phyloP scores from a whole-genome alignment of 768 basidiomycete species.

The Hemileccinum rubropunctum region DNA sequence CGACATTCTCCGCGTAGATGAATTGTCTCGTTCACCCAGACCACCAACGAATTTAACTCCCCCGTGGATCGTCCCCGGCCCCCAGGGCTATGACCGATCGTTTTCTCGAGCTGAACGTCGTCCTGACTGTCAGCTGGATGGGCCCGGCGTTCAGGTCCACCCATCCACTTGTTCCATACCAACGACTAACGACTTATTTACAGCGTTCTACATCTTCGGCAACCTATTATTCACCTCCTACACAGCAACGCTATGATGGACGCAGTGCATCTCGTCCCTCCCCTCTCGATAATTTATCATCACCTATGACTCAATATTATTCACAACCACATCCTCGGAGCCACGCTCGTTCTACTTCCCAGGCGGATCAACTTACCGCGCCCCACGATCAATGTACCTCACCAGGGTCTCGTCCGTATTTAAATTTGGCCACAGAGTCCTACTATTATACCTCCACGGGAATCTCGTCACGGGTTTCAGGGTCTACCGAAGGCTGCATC shows the following conservation, averaged over 20 bases:
- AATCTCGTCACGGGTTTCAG: constrained; percentile 20
- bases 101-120: constrained; percentile 24
- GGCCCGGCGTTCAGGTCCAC: constrained; percentile 32
- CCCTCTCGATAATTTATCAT: constrained; percentile 21
- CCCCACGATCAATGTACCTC: constrained; percentile 27
- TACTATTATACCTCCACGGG: constrained; percentile 15
- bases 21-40: constrained; percentile 43
- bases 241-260: constrained; percentile 29
- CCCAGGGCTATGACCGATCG: constrained; percentile 27
- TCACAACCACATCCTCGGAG: constrained; percentile 19
- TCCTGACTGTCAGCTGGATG: constrained; percentile 23
- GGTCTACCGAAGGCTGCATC: constrained; percentile 13
- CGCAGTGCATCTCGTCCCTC: constrained; percentile 17
- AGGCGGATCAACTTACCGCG: constrained; percentile 23
- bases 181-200: constrained; percentile 4
- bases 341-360: constrained; percentile 29
- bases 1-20: constrained; percentile 34
- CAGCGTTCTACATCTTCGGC: constrained; percentile 24
- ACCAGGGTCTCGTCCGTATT: constrained; percentile 26
- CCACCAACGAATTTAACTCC: constrained; percentile 37
- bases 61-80: constrained; percentile 45
- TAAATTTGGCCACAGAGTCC: constrained; percentile 18
- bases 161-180: background rate
- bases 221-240: constrained; percentile 18
- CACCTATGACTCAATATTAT: constrained; percentile 22